These are phyloP conservation scores for Gynochthodes officinalis DNA, from an alignment of 257 asterid genomes.

Conservation along the genomic window DNA sequence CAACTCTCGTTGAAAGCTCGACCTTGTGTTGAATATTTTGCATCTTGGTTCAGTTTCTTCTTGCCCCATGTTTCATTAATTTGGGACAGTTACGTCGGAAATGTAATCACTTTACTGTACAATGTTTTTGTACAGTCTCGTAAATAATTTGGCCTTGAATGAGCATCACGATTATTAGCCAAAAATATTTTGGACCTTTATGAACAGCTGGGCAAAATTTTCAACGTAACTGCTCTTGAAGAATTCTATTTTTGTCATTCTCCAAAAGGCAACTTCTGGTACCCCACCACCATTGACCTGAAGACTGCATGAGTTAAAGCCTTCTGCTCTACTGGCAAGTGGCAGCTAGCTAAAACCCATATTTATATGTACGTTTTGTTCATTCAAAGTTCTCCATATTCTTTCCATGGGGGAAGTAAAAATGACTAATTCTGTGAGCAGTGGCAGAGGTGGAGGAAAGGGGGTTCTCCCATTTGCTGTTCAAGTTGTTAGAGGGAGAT, in stretches of 20 bases:
- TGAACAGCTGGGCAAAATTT: constrained; percentile 1
- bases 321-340: too few species aligned
- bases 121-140: not conserved
- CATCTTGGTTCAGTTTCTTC: not conserved
- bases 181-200: not conserved
- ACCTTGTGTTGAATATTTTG: not conserved
- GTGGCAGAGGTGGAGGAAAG: not conserved
- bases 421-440: not conserved
- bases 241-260: not conserved
- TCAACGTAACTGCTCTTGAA: too few species aligned
- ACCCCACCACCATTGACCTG: not conserved
- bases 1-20: too few species aligned
- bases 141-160: not conserved
- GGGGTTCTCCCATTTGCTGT: constrained; percentile 28
- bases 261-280: not conserved
- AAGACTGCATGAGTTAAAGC: not conserved
- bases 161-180: not conserved
- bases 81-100: not conserved
- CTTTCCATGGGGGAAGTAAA: not conserved
- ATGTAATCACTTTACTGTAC: not conserved
- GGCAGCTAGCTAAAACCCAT: not conserved
- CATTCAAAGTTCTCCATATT: too few species aligned
- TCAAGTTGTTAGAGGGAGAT: constrained; percentile 59
- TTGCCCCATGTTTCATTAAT: not conserved
- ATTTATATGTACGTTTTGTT: too few species aligned